Conservation (phyloP, 805 yeast genomes). For the Candida hungchunana region DNA sequence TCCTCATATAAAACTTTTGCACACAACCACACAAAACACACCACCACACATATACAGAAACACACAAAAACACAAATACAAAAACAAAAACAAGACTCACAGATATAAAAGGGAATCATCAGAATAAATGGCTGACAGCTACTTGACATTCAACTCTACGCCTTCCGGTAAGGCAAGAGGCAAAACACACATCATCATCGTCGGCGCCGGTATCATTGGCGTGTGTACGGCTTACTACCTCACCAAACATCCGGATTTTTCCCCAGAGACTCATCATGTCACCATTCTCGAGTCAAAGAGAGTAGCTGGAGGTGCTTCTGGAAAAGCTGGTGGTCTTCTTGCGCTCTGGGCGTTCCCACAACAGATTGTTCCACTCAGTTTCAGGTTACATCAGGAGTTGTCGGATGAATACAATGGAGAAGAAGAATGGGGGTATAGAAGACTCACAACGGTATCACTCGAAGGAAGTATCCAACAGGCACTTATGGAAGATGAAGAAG, state of each 20-base stretch:
- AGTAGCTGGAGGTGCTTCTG: constrained; percentile 96
- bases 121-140: not conserved
- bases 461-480: constrained; percentile 67
- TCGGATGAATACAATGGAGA: constrained; percentile 79
- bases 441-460: constrained; percentile 78
- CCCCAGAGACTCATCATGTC: constrained; percentile 68
- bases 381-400: constrained; percentile 78
- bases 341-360: constrained; percentile 98
- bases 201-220: constrained; percentile 96
- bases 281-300: constrained; percentile 84
- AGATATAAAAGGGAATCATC: no score
- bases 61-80: no score
- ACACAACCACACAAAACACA: no score
- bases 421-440: constrained; percentile 87
- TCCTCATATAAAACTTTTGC: no score
- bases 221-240: constrained; percentile 90
- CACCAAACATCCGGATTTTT: constrained; percentile 77
- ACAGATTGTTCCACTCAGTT: constrained; percentile 85
- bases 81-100: no score
- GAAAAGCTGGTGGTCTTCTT: constrained; percentile 93
- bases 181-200: constrained; percentile 74
- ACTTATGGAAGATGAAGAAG: constrained; percentile 20
- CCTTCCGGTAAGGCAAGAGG: constrained; percentile 36
- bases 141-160: constrained; percentile 21
- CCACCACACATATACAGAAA: no score